phyloP scores from a whole-genome alignment of 2,329 filamentous ascomycete genomes.

The Arthrobotrys entomopaga region DNA sequence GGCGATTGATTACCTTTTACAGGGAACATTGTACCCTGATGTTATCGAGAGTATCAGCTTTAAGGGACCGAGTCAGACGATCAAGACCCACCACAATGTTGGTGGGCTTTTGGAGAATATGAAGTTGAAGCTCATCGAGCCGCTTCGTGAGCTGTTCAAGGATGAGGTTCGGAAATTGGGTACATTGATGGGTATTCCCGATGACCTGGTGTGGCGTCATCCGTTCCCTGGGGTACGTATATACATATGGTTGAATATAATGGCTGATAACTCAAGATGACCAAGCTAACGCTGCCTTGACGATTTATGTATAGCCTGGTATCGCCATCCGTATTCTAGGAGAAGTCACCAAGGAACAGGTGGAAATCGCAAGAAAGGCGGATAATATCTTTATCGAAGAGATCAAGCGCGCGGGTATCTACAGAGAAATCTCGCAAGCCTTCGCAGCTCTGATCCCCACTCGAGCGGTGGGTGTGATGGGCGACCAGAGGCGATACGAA shows the following conservation, averaged over 20 bases:
- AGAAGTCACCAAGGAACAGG: constrained; percentile 81
- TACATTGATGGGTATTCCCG: constrained; percentile 74
- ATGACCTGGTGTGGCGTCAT: constrained; percentile 81
- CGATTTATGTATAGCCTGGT: constrained; percentile 66
- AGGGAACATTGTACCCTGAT: constrained; percentile 84
- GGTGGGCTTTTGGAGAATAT: constrained; percentile 73
- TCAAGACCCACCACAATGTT: constrained; percentile 79
- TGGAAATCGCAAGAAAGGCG: constrained; percentile 80
- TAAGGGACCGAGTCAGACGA: constrained; percentile 76
- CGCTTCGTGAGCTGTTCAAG: constrained; percentile 72
- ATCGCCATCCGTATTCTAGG: constrained; percentile 84
- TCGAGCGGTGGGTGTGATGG: constrained; percentile 74
- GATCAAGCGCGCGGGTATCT: constrained; percentile 77
- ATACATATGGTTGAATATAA: too few relatives aligned
- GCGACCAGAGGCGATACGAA: constrained; percentile 75
- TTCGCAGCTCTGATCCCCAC: constrained; percentile 75
- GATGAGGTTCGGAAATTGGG: constrained; percentile 80
- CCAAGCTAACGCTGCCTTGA: too few relatives aligned
- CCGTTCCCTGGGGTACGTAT: constrained; percentile 72
- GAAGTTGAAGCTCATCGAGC: constrained; percentile 78
- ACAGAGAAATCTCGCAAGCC: constrained; percentile 76
- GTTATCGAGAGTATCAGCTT: constrained; percentile 78
- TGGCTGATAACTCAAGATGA: too few relatives aligned
- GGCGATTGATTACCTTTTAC: constrained; percentile 84
- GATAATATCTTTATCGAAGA: constrained; percentile 81